phyloP scores from a whole-genome alignment of 306 rosid species.

The Elaeagnus macrophylla region DNA sequence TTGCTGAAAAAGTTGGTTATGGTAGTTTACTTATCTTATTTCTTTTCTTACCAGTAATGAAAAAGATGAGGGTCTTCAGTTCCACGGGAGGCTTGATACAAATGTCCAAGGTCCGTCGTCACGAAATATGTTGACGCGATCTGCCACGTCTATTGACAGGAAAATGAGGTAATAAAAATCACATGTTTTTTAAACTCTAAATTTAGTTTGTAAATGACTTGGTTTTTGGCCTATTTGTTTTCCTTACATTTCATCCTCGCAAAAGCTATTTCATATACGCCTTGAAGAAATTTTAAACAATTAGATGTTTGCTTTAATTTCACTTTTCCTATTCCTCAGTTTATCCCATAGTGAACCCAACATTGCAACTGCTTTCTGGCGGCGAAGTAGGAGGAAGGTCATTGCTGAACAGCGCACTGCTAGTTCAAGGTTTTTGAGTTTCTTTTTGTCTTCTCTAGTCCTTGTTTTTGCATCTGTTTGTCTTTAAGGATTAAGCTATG shows the following conservation, averaged over 20 bases:
- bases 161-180: slow-evolving; percentile 53
- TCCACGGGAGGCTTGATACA: slow-evolving; percentile 54
- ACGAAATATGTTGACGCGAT: slow-evolving; percentile 71
- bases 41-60: slow-evolving; percentile 49
- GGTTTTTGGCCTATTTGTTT: not conserved
- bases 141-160: slow-evolving; percentile 50
- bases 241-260: not conserved
- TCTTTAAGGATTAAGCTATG: no score
- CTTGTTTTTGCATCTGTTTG: no score
- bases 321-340: slow-evolving; percentile 58
- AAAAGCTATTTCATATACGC: slow-evolving; percentile 21
- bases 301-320: slow-evolving; percentile 33
- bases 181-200: slow-evolving; percentile 12
- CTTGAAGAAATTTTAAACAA: slow-evolving; percentile 19
- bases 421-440: slow-evolving; percentile 75
- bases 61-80: slow-evolving; percentile 70
- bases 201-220: slow-evolving; percentile 10
- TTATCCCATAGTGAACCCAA: slow-evolving; percentile 98
- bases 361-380: slow-evolving; percentile 90
- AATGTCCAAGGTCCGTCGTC: slow-evolving; percentile 59
- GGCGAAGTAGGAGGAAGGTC: slow-evolving; percentile 93
- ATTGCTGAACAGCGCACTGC: slow-evolving; percentile 99
- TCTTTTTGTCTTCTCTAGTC: slow-evolving; percentile 1
- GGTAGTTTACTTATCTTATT: slow-evolving; percentile 6
- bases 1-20: slow-evolving; percentile 13